phyloP scores from a whole-genome alignment of 768 basidiomycete species.

The Trametes villosa region DNA sequence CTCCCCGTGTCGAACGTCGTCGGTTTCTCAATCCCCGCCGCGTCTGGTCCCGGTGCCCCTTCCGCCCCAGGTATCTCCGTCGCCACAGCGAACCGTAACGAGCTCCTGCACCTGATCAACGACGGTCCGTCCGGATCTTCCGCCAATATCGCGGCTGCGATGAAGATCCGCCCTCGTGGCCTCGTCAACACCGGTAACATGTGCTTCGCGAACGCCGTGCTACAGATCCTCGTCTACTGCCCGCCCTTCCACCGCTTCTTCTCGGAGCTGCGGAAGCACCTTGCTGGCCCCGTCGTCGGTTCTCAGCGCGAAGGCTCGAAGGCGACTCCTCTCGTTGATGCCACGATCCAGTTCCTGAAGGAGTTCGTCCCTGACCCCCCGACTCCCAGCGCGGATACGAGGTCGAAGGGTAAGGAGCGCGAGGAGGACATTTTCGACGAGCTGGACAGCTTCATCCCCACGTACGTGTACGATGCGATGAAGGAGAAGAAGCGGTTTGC shows the following conservation, averaged over 20 bases:
- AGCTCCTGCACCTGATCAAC: slow-evolving; percentile 59
- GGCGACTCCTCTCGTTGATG: slow-evolving; percentile 64
- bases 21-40: slow-evolving; percentile 67
- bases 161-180: slow-evolving; percentile 68
- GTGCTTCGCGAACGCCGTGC: slow-evolving; percentile 95
- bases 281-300: slow-evolving; percentile 41
- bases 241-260: slow-evolving; percentile 85
- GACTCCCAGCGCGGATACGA: slow-evolving; percentile 28
- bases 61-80: slow-evolving; percentile 30
- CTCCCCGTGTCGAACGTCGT: slow-evolving; percentile 75
- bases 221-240: slow-evolving; percentile 90
- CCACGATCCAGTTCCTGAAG: slow-evolving; percentile 72
- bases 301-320: slow-evolving; percentile 36
- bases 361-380: slow-evolving; percentile 60
- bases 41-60: slow-evolving; percentile 28
- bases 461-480: slow-evolving; percentile 89
- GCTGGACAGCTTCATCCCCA: slow-evolving; percentile 79
- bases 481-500: slow-evolving; percentile 94
- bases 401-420: slow-evolving; percentile 48
- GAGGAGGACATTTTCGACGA: slow-evolving; percentile 52
- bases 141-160: slow-evolving; percentile 15
- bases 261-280: slow-evolving; percentile 62
- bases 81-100: slow-evolving; percentile 43
- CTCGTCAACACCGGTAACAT: slow-evolving; percentile 95
- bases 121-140: slow-evolving; percentile 36